Evolutionary conservation across 805 yeast genomes (phyloP).

Genomic region (Kodamaea fukazawae): DNA sequence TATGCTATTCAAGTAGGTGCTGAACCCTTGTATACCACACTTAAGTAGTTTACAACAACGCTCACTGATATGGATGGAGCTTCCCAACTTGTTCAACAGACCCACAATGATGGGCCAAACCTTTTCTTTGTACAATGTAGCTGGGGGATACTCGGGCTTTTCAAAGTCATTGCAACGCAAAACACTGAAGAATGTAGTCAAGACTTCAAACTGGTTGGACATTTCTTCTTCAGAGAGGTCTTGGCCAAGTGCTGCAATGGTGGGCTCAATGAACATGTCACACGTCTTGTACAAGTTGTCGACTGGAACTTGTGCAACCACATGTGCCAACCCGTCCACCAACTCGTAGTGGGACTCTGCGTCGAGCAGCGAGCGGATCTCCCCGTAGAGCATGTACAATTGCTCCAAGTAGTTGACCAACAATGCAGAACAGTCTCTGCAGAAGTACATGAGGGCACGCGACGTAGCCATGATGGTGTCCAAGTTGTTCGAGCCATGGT

Average conservation of each 20-base stretch:
- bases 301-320: slow-evolving; percentile 59
- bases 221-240: slow-evolving; percentile 28
- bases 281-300: slow-evolving; percentile 53
- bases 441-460: slow-evolving; percentile 89
- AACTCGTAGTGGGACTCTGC: slow-evolving; percentile 70
- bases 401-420: slow-evolving; percentile 70
- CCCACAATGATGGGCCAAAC: slow-evolving; percentile 58
- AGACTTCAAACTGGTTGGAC: slow-evolving; percentile 73
- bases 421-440: slow-evolving; percentile 79
- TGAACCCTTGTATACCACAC: slow-evolving; percentile 60
- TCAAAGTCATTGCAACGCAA: slow-evolving; percentile 48
- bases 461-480: slow-evolving; percentile 82
- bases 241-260: slow-evolving; percentile 39
- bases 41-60: slow-evolving; percentile 67
- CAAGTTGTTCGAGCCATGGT: slow-evolving; percentile 14
- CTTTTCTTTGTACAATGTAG: slow-evolving; percentile 48
- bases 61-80: slow-evolving; percentile 66
- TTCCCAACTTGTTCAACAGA: slow-evolving; percentile 54
- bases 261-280: slow-evolving; percentile 64
- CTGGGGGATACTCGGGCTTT: slow-evolving; percentile 47
- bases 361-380: slow-evolving; percentile 53
- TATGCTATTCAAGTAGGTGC: slow-evolving; percentile 53
- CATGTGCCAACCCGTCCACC: slow-evolving; percentile 86
- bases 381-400: slow-evolving; percentile 67
- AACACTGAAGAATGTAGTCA: slow-evolving; percentile 57